A percentile compares a stretch with the other conserved stretches of the same genome.
Evolutionary conservation across 2,329 filamentous ascomycete genomes (phyloP).

Genomic region (Aspergillus oerlinghausenensis): DNA sequence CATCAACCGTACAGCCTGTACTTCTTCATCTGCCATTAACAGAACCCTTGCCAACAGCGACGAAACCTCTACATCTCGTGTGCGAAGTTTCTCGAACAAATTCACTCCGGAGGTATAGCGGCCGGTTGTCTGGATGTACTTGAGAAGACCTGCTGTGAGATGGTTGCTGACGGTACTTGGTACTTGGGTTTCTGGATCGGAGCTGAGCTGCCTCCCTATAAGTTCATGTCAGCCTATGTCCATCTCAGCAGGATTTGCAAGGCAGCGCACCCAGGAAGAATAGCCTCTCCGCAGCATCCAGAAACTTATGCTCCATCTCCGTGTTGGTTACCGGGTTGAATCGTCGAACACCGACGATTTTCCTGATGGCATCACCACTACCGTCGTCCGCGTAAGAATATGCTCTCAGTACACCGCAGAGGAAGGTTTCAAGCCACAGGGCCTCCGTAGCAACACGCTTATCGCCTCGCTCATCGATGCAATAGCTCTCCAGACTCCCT

Average conservation of each 20-base stretch:
- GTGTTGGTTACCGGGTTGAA: constrained; percentile 98
- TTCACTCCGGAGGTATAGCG: constrained; percentile 95
- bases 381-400: constrained; percentile 97
- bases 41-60: constrained; percentile 87
- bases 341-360: constrained; percentile 91
- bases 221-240: constrained; percentile 15
- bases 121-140: constrained; percentile 93
- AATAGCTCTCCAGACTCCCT: constrained; percentile 93
- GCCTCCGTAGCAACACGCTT: constrained; percentile 90
- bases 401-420: constrained; percentile 88
- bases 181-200: constrained; percentile 94
- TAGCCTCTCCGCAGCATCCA: constrained; percentile 87
- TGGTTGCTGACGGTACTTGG: constrained; percentile 96
- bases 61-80: constrained; percentile 87
- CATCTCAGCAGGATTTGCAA: too few relatives aligned
- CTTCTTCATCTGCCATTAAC: constrained; percentile 93
- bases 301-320: constrained; percentile 94
- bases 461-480: constrained; percentile 92
- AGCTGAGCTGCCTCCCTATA: constrained; percentile 87
- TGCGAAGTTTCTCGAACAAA: constrained; percentile 90
- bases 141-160: constrained; percentile 84
- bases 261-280: constrained; percentile 76
- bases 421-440: constrained; percentile 94
- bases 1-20: constrained; percentile 84
- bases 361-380: constrained; percentile 88